These are phyloP conservation scores for Elaphomyces granulatus DNA, from an alignment of 495 filamentous ascomycete species.

Conservation along the genomic window DNA sequence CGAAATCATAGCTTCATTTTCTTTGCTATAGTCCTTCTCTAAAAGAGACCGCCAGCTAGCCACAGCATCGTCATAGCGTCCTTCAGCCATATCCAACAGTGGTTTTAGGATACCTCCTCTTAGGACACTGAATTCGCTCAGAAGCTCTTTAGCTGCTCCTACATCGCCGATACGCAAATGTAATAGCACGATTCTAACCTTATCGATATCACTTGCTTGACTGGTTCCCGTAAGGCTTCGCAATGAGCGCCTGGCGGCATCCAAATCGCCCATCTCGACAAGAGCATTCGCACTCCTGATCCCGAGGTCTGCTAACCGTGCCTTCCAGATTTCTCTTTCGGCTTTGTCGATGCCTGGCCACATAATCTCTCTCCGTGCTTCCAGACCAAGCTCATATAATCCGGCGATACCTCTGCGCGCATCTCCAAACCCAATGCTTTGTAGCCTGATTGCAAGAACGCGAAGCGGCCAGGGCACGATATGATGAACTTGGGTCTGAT, in stretches of 20 bases:
- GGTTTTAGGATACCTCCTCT: conserved; percentile 37
- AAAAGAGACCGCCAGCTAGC: conserved; percentile 46
- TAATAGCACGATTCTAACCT: conserved; percentile 45
- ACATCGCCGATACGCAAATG: conserved; percentile 66
- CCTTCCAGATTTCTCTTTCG: conserved; percentile 48
- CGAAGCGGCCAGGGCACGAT: conserved; percentile 81
- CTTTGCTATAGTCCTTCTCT: conserved; percentile 16
- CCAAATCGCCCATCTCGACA: conserved; percentile 82
- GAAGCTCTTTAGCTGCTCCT: conserved; percentile 42
- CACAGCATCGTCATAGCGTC: conserved; percentile 48
- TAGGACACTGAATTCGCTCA: conserved; percentile 11
- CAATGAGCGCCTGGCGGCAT: conserved; percentile 58
- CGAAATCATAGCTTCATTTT: conserved; percentile 37
- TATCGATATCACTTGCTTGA: conserved; percentile 21
- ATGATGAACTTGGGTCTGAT: conserved; percentile 31
- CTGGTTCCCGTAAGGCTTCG: conserved; percentile 24
- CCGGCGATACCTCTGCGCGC: conserved; percentile 69
- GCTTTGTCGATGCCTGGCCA: conserved; percentile 13
- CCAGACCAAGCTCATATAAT: conserved; percentile 74
- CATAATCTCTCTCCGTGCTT: conserved; percentile 46
- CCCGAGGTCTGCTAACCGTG: conserved; percentile 57
- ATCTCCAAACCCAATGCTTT: conserved; percentile 73
- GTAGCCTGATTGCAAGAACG: conserved; percentile 64
- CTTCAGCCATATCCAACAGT: conserved; percentile 65
- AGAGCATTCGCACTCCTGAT: conserved; percentile 64